Evolutionary conservation across 441 rosid genomes (phyloP).

Genomic region (Pelargonium exstipulatum): DNA sequence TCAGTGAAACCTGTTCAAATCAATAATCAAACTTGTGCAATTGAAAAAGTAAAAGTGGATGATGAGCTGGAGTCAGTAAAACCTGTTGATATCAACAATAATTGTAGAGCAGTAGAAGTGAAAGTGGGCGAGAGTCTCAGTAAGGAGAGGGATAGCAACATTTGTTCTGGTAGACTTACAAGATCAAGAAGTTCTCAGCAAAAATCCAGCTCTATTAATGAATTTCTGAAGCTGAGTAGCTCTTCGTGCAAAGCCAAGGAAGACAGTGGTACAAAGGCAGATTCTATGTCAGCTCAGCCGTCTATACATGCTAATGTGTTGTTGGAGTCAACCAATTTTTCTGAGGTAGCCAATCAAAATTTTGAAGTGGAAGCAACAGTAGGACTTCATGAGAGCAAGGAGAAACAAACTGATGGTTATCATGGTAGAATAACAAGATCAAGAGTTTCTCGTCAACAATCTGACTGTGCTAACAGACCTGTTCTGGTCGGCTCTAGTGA

Average conservation of each 20-base stretch:
- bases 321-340: constrained; percentile 23
- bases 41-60: constrained; percentile 23
- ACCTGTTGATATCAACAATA: background rate
- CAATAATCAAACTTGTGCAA: background rate
- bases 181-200: constrained; percentile 34
- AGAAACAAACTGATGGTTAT: constrained; percentile 24
- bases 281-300: constrained; percentile 21
- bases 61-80: constrained; percentile 16
- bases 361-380: constrained; percentile 24
- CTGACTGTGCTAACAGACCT: constrained; percentile 25
- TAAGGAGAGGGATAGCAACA: constrained; percentile 27
- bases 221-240: constrained; percentile 27
- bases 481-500: constrained; percentile 19
- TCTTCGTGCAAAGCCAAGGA: constrained; percentile 28
- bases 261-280: constrained; percentile 24
- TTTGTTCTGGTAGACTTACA: constrained; percentile 31
- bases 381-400: constrained; percentile 30
- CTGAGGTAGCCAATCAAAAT: constrained; percentile 26
- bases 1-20: background rate
- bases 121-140: constrained; percentile 26
- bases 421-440: constrained; percentile 38
- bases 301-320: constrained; percentile 13
- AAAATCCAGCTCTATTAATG: constrained; percentile 24
- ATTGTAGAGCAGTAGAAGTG: constrained; percentile 17
- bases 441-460: constrained; percentile 29